A percentile compares a stretch with the other conserved stretches of the same genome.
phyloP scores from a whole-genome alignment of 306 rosid genomes.

The Spatholobus suberectus region DNA sequence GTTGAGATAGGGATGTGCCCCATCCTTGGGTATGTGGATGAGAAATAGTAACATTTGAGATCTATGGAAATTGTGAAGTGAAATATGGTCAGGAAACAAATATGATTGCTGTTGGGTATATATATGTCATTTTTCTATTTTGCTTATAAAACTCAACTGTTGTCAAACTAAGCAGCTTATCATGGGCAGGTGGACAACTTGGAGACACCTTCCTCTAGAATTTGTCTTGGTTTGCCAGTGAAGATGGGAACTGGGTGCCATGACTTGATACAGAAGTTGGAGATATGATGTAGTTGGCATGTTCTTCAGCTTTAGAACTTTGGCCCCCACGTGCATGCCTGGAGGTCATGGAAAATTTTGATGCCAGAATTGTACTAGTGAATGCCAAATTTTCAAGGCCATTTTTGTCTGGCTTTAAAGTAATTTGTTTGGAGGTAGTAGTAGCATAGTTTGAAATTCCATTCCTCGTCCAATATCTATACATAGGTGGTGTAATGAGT shows the following conservation, averaged over 20 bases:
- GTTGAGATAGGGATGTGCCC: not conserved
- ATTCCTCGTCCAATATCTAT: not conserved
- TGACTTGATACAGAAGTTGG: constrained; percentile 76
- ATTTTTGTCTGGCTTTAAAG: not conserved
- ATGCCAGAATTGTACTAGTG: constrained; percentile 23
- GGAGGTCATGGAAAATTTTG: constrained; percentile 44
- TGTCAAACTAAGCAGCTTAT: constrained; percentile 66
- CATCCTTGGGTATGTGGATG: not conserved
- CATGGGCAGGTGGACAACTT: constrained; percentile 75
- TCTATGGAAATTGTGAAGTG: constrained; percentile 16
- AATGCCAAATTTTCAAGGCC: not conserved
- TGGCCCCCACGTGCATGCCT: not conserved
- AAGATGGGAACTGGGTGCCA: constrained; percentile 85
- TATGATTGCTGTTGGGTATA: not conserved
- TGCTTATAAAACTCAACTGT: constrained; percentile 19
- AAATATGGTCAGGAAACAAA: not conserved
- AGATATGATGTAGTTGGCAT: constrained; percentile 39
- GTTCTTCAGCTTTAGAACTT: not conserved
- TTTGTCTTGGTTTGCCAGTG: constrained; percentile 91
- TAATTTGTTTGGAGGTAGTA: not conserved
- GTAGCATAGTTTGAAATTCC: not conserved
- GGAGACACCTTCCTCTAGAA: constrained; percentile 89
- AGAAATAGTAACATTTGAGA: not conserved
- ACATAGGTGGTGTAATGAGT: not conserved
- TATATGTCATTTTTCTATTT: not conserved